These are phyloP conservation scores for Pseudonitzschia pungens DNA, from an alignment of 108 stramenopile genomes.

Conservation along the genomic window DNA sequence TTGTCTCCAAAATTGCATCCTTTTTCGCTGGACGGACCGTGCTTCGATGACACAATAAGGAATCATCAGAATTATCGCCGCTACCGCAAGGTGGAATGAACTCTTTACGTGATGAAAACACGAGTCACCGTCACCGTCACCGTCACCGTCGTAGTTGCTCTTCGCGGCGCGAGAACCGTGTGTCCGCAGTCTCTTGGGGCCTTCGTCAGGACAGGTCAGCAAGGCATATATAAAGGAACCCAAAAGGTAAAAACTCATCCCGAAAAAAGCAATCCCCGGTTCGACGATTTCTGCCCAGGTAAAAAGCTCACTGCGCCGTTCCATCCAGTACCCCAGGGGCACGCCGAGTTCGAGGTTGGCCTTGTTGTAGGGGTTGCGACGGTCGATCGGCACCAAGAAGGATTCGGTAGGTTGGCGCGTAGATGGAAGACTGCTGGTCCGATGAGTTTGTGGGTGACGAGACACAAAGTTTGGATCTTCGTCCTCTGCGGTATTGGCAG, in stretches of 20 bases:
- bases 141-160: background rate
- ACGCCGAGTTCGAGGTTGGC: background rate
- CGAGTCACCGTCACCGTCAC: background rate
- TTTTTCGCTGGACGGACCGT: background rate
- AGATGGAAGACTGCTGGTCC: background rate
- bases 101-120: background rate
- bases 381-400: background rate
- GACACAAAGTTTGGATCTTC: background rate
- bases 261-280: background rate
- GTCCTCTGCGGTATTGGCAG: background rate
- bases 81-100: background rate
- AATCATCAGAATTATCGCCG: background rate
- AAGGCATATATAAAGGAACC: background rate
- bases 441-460: background rate
- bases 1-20: background rate
- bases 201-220: background rate
- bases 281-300: background rate
- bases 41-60: background rate
- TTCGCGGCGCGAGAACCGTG: background rate
- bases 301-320: background rate
- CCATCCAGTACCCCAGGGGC: background rate
- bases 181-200: background rate
- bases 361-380: background rate
- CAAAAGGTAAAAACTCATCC: background rate
- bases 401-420: background rate